Evolutionary conservation across 345 rosid species (phyloP).

Genomic region (Eucalyptus erythrocorys): DNA sequence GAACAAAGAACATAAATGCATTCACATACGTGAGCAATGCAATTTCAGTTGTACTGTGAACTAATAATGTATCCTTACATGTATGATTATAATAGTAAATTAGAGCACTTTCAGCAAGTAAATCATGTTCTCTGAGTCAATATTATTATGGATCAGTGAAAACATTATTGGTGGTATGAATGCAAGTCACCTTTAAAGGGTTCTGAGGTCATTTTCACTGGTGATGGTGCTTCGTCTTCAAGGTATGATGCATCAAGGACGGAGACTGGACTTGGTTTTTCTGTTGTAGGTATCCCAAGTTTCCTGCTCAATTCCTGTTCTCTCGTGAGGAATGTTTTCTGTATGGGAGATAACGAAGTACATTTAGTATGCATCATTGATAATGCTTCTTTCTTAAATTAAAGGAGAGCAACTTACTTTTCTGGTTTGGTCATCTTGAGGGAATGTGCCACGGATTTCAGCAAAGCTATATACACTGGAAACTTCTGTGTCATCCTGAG

Average conservation of each 20-base stretch:
- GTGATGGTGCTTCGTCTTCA: conserved; percentile 74
- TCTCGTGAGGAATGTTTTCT: conserved; percentile 33
- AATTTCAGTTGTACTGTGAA: background rate
- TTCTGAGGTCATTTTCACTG: conserved; percentile 57
- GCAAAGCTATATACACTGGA: conserved; percentile 33
- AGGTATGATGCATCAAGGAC: conserved; percentile 79
- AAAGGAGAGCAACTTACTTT: conserved; percentile 14
- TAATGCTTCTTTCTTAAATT: background rate
- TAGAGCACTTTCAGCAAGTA: background rate
- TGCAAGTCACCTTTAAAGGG: conserved; percentile 45
- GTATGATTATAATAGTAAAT: background rate
- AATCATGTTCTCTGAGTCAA: background rate
- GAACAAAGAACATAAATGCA: background rate
- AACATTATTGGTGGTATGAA: background rate
- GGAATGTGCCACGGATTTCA: background rate
- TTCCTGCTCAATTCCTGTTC: conserved; percentile 9
- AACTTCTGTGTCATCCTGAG: conserved; percentile 52
- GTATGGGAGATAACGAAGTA: conserved; percentile 9
- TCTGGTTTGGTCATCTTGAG: conserved; percentile 18
- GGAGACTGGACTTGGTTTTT: conserved; percentile 93
- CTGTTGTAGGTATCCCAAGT: conserved; percentile 26
- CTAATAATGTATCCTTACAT: background rate
- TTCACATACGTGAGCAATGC: background rate
- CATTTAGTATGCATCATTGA: background rate
- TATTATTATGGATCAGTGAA: background rate